A percentile compares a stretch with the other conserved stretches of the same genome.
Conservation (phyloP, 202 grass and related monocot genomes). For the Hordeum pubiflorum region DNA sequence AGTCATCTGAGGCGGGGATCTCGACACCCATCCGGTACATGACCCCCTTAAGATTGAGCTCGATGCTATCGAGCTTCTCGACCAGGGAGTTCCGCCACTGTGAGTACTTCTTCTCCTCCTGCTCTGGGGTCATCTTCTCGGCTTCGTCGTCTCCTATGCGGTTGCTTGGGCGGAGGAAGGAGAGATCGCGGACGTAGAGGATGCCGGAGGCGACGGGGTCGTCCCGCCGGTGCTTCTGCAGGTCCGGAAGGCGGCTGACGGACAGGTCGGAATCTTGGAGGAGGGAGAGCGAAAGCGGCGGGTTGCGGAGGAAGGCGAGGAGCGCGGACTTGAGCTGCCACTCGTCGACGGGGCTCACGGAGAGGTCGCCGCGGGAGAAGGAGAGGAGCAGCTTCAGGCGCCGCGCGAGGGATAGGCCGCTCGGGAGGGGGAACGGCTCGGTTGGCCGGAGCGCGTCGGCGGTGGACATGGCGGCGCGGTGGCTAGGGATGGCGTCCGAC, state of each 20-base stretch:
- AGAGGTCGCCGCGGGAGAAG: slow-evolving; percentile 69
- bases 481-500: slow-evolving; percentile 5
- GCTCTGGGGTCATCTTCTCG: slow-evolving; percentile 32
- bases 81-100: slow-evolving; percentile 62
- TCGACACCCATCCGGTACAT: slow-evolving; percentile 73
- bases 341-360: slow-evolving; percentile 70
- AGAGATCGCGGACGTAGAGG: slow-evolving; percentile 63
- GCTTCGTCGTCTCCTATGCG: slow-evolving; percentile 5
- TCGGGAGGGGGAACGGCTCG: slow-evolving; percentile 45
- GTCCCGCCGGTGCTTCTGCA: slow-evolving; percentile 74
- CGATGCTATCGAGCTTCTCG: slow-evolving; percentile 66
- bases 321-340: slow-evolving; percentile 79
- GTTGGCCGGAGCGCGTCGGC: slow-evolving; percentile 29
- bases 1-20: slow-evolving; percentile 58
- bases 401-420: slow-evolving; percentile 52
- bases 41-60: slow-evolving; percentile 77
- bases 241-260: slow-evolving; percentile 46
- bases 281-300: slow-evolving; percentile 41
- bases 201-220: slow-evolving; percentile 74
- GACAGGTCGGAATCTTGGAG: slow-evolving; percentile 60
- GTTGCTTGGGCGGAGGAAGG: slow-evolving; percentile 36
- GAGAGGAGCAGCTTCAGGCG: slow-evolving; percentile 72
- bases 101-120: slow-evolving; percentile 38
- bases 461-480: slow-evolving; percentile 35
- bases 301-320: slow-evolving; percentile 60